phyloP scores from a whole-genome alignment of 805 yeast species.

The Sugiyamaella floridensis region DNA sequence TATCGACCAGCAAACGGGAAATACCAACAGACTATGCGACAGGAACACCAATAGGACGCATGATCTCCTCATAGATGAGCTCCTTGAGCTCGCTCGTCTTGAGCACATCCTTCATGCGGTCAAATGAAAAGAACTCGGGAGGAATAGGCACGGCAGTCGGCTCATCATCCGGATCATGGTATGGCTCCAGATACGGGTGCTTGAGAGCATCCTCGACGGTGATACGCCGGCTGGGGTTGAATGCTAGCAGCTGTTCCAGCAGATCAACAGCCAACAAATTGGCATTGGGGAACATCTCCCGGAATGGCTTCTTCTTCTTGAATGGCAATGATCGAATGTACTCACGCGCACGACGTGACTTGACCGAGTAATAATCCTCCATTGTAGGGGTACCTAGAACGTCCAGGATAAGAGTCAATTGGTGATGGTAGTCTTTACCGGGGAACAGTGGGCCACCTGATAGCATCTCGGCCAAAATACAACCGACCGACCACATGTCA shows the following conservation, averaged over 20 bases:
- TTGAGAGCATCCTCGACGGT: conserved; percentile 76
- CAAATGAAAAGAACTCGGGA: conserved; percentile 83
- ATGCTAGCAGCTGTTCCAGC: conserved; percentile 62
- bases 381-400: conserved; percentile 81
- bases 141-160: conserved; percentile 81
- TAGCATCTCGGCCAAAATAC: conserved; percentile 86
- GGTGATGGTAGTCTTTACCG: conserved; percentile 90
- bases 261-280: conserved; percentile 66
- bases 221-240: conserved; percentile 77
- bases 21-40: not conserved
- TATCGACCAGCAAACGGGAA: not conserved
- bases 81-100: conserved; percentile 68
- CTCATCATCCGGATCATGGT: conserved; percentile 93
- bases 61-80: conserved; percentile 74
- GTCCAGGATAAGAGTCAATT: conserved; percentile 75
- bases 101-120: conserved; percentile 71
- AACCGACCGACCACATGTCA: conserved; percentile 96
- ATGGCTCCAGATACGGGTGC: conserved; percentile 81
- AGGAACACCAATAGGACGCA: conserved; percentile 29
- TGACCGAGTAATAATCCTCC: conserved; percentile 66
- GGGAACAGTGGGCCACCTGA: conserved; percentile 85
- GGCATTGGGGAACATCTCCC: conserved; percentile 42
- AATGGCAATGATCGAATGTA: conserved; percentile 76
- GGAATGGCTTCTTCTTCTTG: conserved; percentile 53
- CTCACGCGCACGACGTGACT: conserved; percentile 79